phyloP scores from a whole-genome alignment of 1,284 basidiomycete genomes.

The Apiotrichum veenhuisii region DNA sequence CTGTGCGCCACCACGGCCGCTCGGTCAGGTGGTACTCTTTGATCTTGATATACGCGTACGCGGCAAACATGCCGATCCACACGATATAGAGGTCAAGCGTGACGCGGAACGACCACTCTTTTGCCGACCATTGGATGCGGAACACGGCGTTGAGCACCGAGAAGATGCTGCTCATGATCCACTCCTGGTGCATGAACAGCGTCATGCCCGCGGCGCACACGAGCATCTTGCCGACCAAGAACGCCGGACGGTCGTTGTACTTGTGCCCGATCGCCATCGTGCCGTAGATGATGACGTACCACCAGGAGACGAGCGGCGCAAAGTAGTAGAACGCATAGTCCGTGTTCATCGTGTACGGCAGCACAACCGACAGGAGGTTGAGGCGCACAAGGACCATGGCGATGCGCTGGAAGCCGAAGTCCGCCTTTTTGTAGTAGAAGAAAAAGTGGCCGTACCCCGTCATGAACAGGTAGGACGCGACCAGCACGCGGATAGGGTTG shows the following conservation, averaged over 20 bases:
- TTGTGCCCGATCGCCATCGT: slow-evolving; percentile 69
- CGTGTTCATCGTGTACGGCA: slow-evolving; percentile 85
- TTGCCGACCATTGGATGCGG: slow-evolving; percentile 73
- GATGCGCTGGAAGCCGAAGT: slow-evolving; percentile 72
- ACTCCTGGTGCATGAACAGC: slow-evolving; percentile 62
- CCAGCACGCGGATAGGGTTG: slow-evolving; percentile 79
- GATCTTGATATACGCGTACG: slow-evolving; percentile 69
- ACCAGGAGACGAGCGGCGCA: slow-evolving; percentile 65
- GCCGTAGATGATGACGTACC: slow-evolving; percentile 73
- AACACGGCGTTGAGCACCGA: slow-evolving; percentile 61
- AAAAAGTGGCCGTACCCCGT: slow-evolving; percentile 53
- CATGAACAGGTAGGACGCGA: slow-evolving; percentile 77
- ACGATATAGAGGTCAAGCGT: slow-evolving; percentile 83
- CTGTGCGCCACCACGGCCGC: slow-evolving; percentile 61
- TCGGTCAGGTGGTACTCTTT: slow-evolving; percentile 70
- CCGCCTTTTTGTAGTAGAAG: slow-evolving; percentile 70
- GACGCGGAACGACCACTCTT: slow-evolving; percentile 81
- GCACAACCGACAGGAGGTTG: slow-evolving; percentile 72
- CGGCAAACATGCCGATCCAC: slow-evolving; percentile 75
- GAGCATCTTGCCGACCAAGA: slow-evolving; percentile 68
- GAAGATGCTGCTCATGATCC: slow-evolving; percentile 65
- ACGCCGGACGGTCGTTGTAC: slow-evolving; percentile 65
- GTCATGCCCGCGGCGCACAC: slow-evolving; percentile 62
- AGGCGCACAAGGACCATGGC: slow-evolving; percentile 73
- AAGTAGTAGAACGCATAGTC: slow-evolving; percentile 87